These are phyloP conservation scores for Saturnispora dispora DNA, from an alignment of 805 yeast genomes.

Conservation along the genomic window DNA sequence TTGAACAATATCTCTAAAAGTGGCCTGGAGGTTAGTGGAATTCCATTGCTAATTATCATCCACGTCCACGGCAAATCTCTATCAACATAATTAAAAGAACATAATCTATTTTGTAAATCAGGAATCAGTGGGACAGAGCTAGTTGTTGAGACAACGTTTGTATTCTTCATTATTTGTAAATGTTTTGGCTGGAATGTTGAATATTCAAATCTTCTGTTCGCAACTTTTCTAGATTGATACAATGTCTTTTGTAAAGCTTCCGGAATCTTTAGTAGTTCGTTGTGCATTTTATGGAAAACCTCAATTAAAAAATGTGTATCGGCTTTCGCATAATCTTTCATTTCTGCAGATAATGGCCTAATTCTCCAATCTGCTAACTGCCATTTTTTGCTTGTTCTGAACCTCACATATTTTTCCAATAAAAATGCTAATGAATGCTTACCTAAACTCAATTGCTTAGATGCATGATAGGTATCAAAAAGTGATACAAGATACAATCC, in stretches of 20 bases:
- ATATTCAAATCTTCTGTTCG: conserved; percentile 74
- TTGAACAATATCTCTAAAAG: conserved; percentile 53
- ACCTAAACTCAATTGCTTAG: conserved; percentile 69
- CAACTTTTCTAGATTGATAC: conserved; percentile 67
- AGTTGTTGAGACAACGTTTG: conserved; percentile 23
- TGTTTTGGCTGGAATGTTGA: conserved; percentile 48
- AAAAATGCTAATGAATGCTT: conserved; percentile 78
- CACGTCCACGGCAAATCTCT: conserved; percentile 57
- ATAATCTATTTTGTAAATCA: conserved; percentile 23
- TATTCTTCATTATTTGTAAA: conserved; percentile 11
- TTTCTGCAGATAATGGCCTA: conserved; percentile 68
- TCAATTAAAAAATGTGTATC: conserved; percentile 88
- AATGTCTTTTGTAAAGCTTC: conserved; percentile 49
- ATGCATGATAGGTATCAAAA: conserved; percentile 90
- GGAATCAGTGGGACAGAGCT: conserved; percentile 23
- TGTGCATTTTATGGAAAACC: conserved; percentile 67
- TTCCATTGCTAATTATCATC: conserved; percentile 54
- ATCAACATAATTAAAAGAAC: conserved; percentile 35
- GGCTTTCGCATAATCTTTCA: conserved; percentile 83
- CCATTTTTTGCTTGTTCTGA: conserved; percentile 86
- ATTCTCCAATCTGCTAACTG: conserved; percentile 96
- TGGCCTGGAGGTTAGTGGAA: conserved; percentile 44
- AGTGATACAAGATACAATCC: conserved; percentile 84
- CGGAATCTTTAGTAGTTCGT: conserved; percentile 43
- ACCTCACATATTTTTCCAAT: conserved; percentile 69